Percentiles rank a stretch among this genome's conserved stretches.
Evolutionary conservation across 192 early-diverging fungal genomes (phyloP).

Genomic region (Backusella sp.): DNA sequence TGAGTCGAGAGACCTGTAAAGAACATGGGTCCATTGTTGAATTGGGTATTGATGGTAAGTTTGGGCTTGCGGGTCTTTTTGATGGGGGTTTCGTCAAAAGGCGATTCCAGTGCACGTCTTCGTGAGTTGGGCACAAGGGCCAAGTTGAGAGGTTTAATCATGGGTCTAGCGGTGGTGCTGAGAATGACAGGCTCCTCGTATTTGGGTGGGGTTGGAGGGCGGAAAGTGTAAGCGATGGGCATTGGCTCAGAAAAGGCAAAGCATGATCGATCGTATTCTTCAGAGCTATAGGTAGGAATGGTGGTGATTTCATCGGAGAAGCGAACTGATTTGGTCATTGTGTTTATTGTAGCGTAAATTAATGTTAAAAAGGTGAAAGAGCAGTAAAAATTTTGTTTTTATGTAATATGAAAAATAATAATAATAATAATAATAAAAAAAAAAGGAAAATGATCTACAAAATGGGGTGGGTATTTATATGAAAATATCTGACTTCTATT

Average conservation of each 20-base stretch:
- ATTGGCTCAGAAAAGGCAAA: constrained; percentile 2
- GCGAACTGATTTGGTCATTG: constrained; percentile 4
- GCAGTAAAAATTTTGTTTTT: neutral
- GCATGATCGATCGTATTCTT: constrained; percentile 20
- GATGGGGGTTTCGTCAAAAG: neutral
- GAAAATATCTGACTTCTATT: neutral
- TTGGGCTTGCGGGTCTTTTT: constrained; percentile 14
- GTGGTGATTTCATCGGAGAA: constrained; percentile 1
- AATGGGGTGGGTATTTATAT: neutral
- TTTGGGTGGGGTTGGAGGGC: neutral
- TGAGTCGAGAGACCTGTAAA: constrained; percentile 17
- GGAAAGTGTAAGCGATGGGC: neutral
- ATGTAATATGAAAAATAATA: neutral
- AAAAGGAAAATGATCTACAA: neutral
- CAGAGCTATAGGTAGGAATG: constrained; percentile 8
- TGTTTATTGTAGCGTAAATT: neutral
- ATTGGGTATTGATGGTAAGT: constrained; percentile 15
- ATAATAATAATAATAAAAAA: neutral
- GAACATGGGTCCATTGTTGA: constrained; percentile 10
- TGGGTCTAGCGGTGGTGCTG: neutral
- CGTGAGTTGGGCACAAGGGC: constrained; percentile 13
- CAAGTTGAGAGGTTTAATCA: constrained; percentile 15
- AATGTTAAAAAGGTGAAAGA: neutral
- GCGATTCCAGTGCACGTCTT: constrained; percentile 5
- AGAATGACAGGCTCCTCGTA: neutral